Evolutionary conservation across 228 moss, liverwort and hornwort genomes (phyloP), one percentile per base, ranked within the genome.

Genomic region (Sphagnum fallax): DNA sequence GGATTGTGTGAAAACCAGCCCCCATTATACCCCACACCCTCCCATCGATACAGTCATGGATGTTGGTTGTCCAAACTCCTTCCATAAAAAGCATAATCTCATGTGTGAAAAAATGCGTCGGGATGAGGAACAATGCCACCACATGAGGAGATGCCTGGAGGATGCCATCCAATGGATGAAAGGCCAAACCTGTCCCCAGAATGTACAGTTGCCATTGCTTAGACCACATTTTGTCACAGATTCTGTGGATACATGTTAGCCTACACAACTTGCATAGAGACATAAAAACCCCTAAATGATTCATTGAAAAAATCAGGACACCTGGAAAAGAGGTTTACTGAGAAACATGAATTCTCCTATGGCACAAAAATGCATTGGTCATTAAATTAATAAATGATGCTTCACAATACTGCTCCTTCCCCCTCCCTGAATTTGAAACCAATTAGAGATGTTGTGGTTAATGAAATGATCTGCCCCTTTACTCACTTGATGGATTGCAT

Each of bases 21-120:
- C 97, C 93, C 97, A 98, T 92, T 67, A 98, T 84, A 12, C 91
- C 97, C 79, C 85, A 92, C 5, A 98, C 80, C 48, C 91, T 85
- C 55, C 93, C 97, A 63, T 98, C 92, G 60, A 98, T 87, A 76
- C 97, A 98, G 67, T 98, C 98, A 48, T 98, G 98, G 12, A 98
- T 94, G 66, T 90, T 94, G 60, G 94, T 90, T 6, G 94, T 92
- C 98, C 94, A 94, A 48, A 98, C 76, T 59, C 79, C 98, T 76
- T 98, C 94, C 75, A 84, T 81, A 72, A 94, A 94, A 61, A 98
- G 57, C 51, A 98, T 53, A 47, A 90, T 6, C 78, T 85, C 90
- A 69, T 98, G 94, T n/a, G 91, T 86, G 51, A 84, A 81, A 60
- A 94, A 87, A 65, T 94, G 98, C 85, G 78, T 89, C 4, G 94